Evolutionary conservation across 306 rosid genomes (phyloP).

Genomic region (Rosa lucieae): DNA sequence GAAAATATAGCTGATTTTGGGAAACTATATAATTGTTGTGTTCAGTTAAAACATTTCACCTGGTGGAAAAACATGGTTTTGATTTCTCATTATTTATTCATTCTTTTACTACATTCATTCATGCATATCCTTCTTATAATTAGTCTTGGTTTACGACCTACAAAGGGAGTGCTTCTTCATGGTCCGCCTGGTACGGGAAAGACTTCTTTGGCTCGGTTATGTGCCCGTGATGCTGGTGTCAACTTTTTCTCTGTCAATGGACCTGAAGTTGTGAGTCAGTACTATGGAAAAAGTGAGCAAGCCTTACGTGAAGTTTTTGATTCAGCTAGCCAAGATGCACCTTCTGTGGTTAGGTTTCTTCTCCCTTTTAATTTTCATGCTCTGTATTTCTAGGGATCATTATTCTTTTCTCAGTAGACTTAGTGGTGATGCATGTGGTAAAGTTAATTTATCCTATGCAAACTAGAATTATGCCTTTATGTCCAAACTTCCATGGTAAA

Average conservation of each 20-base stretch:
- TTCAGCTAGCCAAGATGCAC: conserved; percentile 71
- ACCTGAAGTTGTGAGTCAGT: conserved; percentile 73
- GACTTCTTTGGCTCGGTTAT: conserved; percentile 73
- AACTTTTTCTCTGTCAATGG: conserved; percentile 70
- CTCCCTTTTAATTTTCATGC: not conserved
- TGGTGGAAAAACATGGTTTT: conserved; percentile 5
- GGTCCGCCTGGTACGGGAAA: conserved; percentile 99
- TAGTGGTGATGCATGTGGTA: conserved; percentile 6
- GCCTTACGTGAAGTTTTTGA: conserved; percentile 64
- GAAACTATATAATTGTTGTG: not conserved
- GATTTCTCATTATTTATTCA: not conserved
- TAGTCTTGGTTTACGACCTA: conserved; percentile 76
- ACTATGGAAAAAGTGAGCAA: conserved; percentile 87
- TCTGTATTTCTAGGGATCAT: conserved; percentile 17
- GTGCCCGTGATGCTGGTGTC: conserved; percentile 74
- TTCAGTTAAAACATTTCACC: not conserved
- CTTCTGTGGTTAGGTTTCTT: conserved; percentile 82
- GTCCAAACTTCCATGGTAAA: not conserved
- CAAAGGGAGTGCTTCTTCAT: conserved; percentile 90
- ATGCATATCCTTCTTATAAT: conserved; percentile 13
- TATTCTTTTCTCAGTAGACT: conserved; percentile 13
- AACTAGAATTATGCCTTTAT: not conserved
- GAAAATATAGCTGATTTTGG: not conserved
- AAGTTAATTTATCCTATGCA: not conserved
- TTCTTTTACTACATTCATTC: not conserved